Conservation (phyloP, 1,284 basidiomycete species). For the Papiliotrema flavescens region DNA sequence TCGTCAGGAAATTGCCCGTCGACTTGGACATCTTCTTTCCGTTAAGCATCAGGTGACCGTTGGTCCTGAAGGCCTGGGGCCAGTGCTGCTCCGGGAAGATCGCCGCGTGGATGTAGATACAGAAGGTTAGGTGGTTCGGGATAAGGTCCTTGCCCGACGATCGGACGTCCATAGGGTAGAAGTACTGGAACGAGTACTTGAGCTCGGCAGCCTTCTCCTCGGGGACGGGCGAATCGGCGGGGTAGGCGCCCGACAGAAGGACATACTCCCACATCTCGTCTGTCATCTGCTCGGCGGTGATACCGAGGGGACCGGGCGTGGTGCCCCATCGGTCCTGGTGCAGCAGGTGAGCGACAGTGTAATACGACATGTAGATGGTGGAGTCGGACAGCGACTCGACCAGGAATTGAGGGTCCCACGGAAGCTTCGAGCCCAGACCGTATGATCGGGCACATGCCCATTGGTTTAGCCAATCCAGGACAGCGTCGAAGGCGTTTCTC, state of each 20-base stretch:
- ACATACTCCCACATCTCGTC: conserved; percentile 98
- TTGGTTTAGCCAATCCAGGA: conserved; percentile 92
- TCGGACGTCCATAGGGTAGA: conserved; percentile 97
- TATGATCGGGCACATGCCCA: conserved; percentile 99
- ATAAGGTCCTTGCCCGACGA: conserved; percentile 99
- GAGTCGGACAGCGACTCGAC: conserved; percentile 97
- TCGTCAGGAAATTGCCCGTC: conserved; percentile 59
- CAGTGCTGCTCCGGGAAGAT: conserved; percentile 92
- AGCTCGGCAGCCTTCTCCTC: conserved; percentile 76
- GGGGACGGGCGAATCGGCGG: conserved; percentile 58
- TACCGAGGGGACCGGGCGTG: conserved; percentile 74
- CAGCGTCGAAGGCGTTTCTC: conserved; percentile 84
- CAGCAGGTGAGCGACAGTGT: conserved; percentile 86
- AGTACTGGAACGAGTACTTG: conserved; percentile 92
- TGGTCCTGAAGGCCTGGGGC: conserved; percentile 88
- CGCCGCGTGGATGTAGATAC: conserved; percentile 89
- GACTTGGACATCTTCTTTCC: conserved; percentile 99
- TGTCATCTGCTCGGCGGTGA: conserved; percentile 88
- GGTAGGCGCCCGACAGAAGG: conserved; percentile 73
- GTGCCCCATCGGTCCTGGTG: conserved; percentile 78
- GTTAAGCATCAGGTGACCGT: conserved; percentile 97
- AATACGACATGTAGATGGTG: conserved; percentile 98
- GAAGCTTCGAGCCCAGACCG: conserved; percentile 91
- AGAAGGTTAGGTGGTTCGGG: conserved; percentile 94
- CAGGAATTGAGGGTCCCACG: conserved; percentile 95